Base-by-base conservation (phyloP, 139 green algal genomes). In the Marvania coccoides region DNA sequence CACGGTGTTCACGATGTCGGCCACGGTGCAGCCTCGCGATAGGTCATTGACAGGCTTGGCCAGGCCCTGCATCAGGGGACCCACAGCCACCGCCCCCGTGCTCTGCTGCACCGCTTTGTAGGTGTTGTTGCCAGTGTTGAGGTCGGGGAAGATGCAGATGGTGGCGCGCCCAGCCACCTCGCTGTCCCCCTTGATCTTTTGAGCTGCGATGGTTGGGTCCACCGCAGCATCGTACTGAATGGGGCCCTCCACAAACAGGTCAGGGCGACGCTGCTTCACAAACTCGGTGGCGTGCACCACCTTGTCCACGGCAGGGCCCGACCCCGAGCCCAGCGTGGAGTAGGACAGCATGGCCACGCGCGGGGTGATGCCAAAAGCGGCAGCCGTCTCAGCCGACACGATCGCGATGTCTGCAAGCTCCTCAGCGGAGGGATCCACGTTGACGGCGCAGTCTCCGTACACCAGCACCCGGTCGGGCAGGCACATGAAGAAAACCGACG, bases 401-500 rank as follows among this genome's bases (percentile, higher is more conserved):
- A 74, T 73, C 33, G 85, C 90, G 48, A 96, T 96, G 34, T 73
- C 51, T 2, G 90, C 87, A 38, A 96, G 85, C 63, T 96, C 74
- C 24, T 79, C 72, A 9, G 76, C 54, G 35, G 35, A 86, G 15
- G 90, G 90, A 39, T 86, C 74, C n/a, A 88, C 81, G 61, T 94
- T 95, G 19, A 96, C 89, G 1, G 90, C 90, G 64, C 90, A 96
- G 79, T 96, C 89, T 12, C 85, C 89, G 57, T 94, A 96, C 61
- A 94, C 86, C 54, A 95, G 73, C 63, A 95, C 88, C 71, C 76
- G 80, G 73, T 97, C 87, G 8, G 88, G 90, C 30, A 96, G 76
- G 66, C 88, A 90, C 90, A 96, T 96, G 83, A 96, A 94, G 80
- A 96, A 96, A 5, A 95, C 62, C 35, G 75, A 89, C 9, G 85